phyloP scores from a whole-genome alignment of 108 stramenopile species.

The Pseudonitzschia multistriata region DNA sequence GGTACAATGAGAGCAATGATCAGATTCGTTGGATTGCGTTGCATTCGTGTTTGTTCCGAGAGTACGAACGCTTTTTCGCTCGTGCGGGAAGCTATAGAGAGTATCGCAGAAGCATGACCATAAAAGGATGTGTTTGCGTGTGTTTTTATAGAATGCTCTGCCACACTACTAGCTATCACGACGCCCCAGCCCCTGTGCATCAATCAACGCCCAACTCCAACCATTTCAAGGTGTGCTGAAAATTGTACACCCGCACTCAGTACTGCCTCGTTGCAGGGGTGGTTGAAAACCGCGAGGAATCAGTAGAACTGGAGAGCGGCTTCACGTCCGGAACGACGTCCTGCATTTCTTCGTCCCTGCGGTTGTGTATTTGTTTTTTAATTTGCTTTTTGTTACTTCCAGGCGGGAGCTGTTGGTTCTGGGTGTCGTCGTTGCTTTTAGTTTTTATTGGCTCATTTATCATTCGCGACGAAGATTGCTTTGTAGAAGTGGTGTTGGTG shows the following conservation, averaged over 20 bases:
- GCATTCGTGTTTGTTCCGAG: too few relatives aligned
- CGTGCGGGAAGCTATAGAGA: too few relatives aligned
- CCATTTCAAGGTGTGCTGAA: background rate
- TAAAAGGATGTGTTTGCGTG: too few relatives aligned
- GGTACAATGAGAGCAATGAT: too few relatives aligned
- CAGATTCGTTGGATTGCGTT: too few relatives aligned
- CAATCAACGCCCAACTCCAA: background rate
- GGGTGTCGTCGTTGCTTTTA: background rate
- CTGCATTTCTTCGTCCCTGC: slow-evolving; percentile 33
- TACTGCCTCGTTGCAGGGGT: background rate
- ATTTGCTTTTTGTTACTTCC: too few relatives aligned
- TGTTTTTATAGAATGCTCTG: too few relatives aligned
- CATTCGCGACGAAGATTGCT: background rate
- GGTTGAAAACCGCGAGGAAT: slow-evolving; percentile 17
- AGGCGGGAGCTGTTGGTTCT: background rate
- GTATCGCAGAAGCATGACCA: too few relatives aligned
- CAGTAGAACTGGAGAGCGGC: slow-evolving; percentile 28
- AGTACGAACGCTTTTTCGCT: too few relatives aligned
- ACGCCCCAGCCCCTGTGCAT: background rate
- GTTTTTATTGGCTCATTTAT: background rate
- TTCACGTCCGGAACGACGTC: slow-evolving; percentile 34
- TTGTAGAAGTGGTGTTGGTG: background rate
- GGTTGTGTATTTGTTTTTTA: background rate
- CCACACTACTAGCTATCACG: too few relatives aligned
- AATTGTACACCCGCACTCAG: background rate